phyloP scores from a whole-genome alignment of 139 green algal species.

The Tetratostichococcus sp. region DNA sequence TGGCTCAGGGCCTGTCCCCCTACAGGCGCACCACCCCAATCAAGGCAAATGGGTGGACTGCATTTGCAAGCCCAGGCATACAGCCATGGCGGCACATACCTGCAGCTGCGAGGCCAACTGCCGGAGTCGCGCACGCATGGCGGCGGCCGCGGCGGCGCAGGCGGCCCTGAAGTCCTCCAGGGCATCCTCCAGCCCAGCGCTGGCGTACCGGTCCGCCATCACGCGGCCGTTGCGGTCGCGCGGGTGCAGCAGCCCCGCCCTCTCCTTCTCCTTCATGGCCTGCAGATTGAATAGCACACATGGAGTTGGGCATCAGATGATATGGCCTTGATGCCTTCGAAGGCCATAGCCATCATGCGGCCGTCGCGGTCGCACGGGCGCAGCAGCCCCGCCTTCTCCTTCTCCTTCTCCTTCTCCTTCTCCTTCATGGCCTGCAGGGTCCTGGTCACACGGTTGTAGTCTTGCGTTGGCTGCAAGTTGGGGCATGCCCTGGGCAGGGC shows the following conservation, averaged over 20 bases:
- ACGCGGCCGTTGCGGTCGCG: slow-evolving; percentile 39
- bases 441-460: no score
- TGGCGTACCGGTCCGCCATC: slow-evolving; percentile 17
- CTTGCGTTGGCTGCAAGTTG: no score
- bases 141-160: slow-evolving; percentile 22
- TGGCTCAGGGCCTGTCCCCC: no score
- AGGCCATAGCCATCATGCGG: slow-evolving; percentile 6
- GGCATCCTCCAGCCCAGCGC: slow-evolving; percentile 32
- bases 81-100: slow-evolving; percentile 1
- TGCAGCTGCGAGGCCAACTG: slow-evolving; percentile 32
- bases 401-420: no score
- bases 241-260: slow-evolving; percentile 13
- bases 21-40: no score
- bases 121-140: slow-evolving; percentile 29
- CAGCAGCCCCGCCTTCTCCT: no score
- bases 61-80: no score
- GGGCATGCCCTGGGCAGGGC: no score
- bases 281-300: background rate
- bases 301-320: no score
- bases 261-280: background rate
- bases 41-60: background rate
- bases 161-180: slow-evolving; percentile 42
- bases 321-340: no score
- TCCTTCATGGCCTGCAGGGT: no score
- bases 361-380: slow-evolving; percentile 44